These are phyloP conservation scores for Tanacetum coccineum DNA, from an alignment of 129 eudicot genomes.

Conservation along the genomic window DNA sequence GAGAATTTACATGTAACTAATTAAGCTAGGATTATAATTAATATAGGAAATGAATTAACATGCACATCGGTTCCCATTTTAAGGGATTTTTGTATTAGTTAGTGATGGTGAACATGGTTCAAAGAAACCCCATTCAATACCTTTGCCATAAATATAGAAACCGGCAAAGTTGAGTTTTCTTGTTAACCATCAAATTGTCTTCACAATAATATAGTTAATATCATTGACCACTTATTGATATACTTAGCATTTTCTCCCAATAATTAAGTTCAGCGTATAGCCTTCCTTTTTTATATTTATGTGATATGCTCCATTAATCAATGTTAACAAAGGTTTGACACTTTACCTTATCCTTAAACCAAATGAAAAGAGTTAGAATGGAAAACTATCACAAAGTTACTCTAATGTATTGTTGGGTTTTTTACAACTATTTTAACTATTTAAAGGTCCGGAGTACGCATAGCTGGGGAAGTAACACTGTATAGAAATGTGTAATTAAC, in stretches of 20 bases:
- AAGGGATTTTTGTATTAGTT: constrained; percentile 3
- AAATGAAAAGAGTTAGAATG: too few species aligned
- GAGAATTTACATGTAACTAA: neutral
- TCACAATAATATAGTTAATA: constrained; percentile 16
- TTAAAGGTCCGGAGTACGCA: too few species aligned
- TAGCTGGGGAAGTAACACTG: too few species aligned
- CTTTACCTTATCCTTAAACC: too few species aligned
- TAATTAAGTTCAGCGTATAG: too few species aligned
- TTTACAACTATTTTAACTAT: too few species aligned
- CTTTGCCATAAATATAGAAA: constrained; percentile 18
- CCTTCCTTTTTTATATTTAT: too few species aligned
- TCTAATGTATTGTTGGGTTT: too few species aligned
- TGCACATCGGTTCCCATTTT: constrained; percentile 11
- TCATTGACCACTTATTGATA: constrained; percentile 8
- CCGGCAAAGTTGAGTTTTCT: constrained; percentile 13
- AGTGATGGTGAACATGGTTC: constrained; percentile 17
- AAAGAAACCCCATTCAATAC: constrained; percentile 14
- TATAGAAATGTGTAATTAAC: too few species aligned
- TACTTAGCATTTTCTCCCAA: constrained; percentile 9
- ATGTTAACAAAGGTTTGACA: too few species aligned
- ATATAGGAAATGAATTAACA: neutral
- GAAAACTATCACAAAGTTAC: too few species aligned
- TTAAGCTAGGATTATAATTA: neutral
- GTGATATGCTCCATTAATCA: too few species aligned
- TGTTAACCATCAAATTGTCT: constrained; percentile 19